These are phyloP conservation scores for Puccinia triticina DNA, from an alignment of 1,284 basidiomycete genomes.

Conservation along the genomic window DNA sequence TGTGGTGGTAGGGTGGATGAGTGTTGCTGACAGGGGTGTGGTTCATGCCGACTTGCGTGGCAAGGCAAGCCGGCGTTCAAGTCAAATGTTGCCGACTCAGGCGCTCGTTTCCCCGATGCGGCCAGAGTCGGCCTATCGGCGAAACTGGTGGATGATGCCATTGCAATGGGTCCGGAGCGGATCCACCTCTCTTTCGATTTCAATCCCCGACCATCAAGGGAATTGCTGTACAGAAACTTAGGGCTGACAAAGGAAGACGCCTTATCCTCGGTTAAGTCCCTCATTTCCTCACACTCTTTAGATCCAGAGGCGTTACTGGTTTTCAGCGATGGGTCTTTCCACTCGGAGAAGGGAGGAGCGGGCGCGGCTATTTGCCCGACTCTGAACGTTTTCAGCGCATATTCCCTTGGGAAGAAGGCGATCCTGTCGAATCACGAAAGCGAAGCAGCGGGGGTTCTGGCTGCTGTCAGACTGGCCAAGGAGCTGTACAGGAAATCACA, in stretches of 20 bases:
- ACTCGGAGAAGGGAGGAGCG: conserved; percentile 3
- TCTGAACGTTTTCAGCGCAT: neutral
- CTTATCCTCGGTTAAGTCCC: neutral
- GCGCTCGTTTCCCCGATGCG: too few relatives aligned
- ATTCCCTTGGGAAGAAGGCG: neutral
- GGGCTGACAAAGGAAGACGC: too few relatives aligned
- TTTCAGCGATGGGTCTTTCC: conserved; percentile 1
- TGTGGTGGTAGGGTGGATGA: too few relatives aligned
- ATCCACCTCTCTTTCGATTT: neutral
- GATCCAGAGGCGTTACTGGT: neutral
- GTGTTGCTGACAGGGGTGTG: too few relatives aligned
- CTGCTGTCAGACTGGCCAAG: neutral
- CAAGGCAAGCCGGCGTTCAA: too few relatives aligned
- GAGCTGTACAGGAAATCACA: too few relatives aligned
- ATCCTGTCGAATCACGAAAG: neutral
- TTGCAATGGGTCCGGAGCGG: too few relatives aligned
- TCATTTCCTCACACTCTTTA: neutral
- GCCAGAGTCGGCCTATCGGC: too few relatives aligned
- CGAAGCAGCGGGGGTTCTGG: neutral
- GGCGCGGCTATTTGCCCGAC: neutral
- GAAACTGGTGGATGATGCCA: too few relatives aligned
- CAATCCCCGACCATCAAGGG: neutral
- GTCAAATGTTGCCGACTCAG: too few relatives aligned
- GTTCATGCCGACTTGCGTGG: too few relatives aligned
- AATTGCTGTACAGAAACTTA: too few relatives aligned